Evolutionary conservation across 441 rosid genomes (phyloP).

Genomic region (Populus hybrid): DNA sequence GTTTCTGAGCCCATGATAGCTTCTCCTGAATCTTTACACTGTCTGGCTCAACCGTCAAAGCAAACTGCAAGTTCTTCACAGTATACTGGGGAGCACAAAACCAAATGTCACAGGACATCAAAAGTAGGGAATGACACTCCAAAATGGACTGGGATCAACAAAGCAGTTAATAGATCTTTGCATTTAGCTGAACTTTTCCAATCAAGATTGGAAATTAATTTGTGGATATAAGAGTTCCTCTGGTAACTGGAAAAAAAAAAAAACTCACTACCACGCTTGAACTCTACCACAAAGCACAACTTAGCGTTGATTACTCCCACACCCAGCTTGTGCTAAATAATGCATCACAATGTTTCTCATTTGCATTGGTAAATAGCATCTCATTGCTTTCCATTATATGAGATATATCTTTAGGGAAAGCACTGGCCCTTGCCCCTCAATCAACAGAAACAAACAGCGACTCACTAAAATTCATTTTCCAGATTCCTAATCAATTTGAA

Average conservation of each 20-base stretch:
- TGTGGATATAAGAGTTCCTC: background rate
- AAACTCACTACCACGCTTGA: background rate
- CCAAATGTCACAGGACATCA: background rate
- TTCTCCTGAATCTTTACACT: conserved; percentile 63
- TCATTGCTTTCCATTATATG: background rate
- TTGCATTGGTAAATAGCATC: background rate
- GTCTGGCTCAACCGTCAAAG: conserved; percentile 66
- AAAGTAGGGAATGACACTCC: background rate
- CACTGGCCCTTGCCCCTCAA: background rate
- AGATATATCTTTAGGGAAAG: background rate
- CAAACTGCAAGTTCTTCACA: conserved; percentile 84
- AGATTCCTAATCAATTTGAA: background rate
- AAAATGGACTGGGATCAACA: background rate
- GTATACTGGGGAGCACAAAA: conserved; percentile 59
- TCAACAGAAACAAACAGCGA: background rate
- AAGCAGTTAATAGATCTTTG: background rate
- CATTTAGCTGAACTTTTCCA: background rate
- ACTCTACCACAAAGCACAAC: background rate
- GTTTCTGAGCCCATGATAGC: conserved; percentile 72
- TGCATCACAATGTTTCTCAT: background rate
- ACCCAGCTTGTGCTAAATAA: background rate
- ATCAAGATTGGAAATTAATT: background rate
- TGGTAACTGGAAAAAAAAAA: background rate
- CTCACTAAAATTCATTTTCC: background rate
- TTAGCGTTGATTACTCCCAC: background rate